Conservation (phyloP, 2,329 filamentous ascomycete species). For the Aspergillus luchuensis region DNA sequence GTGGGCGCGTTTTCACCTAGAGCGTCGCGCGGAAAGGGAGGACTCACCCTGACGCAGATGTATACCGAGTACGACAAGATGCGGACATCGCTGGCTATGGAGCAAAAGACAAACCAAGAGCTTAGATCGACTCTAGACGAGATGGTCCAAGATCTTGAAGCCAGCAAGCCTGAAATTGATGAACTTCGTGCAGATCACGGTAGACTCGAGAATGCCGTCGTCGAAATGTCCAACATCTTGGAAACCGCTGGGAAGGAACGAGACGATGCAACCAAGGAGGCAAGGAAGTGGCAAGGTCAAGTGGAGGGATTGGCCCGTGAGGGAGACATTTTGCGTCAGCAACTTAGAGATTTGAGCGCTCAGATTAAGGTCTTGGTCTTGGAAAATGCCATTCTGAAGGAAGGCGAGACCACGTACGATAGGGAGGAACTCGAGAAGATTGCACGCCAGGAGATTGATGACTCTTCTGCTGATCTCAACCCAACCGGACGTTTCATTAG, state of each 20-base stretch:
- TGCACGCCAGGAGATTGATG: slow-evolving; percentile 73
- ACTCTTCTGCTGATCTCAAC: slow-evolving; percentile 71
- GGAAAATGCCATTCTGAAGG: slow-evolving; percentile 73
- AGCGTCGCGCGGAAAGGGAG: slow-evolving; percentile 55
- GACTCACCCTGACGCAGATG: slow-evolving; percentile 63
- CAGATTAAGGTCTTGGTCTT: slow-evolving; percentile 90
- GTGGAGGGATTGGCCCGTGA: slow-evolving; percentile 65
- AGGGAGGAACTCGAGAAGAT: slow-evolving; percentile 74
- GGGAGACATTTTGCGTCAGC: slow-evolving; percentile 76
- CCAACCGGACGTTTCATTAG: slow-evolving; percentile 89
- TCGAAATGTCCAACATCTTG: slow-evolving; percentile 80
- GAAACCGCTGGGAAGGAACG: slow-evolving; percentile 80
- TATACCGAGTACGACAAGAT: slow-evolving; percentile 64
- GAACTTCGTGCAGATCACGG: slow-evolving; percentile 81
- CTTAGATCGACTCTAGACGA: slow-evolving; percentile 78
- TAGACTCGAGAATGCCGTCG: slow-evolving; percentile 75
- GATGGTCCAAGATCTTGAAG: slow-evolving; percentile 81
- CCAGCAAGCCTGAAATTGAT: slow-evolving; percentile 82
- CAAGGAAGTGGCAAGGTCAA: slow-evolving; percentile 75
- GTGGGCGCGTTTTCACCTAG: slow-evolving; percentile 55
- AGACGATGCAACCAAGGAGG: slow-evolving; percentile 74
- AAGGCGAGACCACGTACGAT: slow-evolving; percentile 78
- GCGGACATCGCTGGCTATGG: slow-evolving; percentile 70
- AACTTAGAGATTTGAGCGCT: slow-evolving; percentile 83
- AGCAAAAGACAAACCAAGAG: slow-evolving; percentile 73